phyloP scores from a whole-genome alignment of 805 yeast genomes.

The Lipomyces starkeyi region DNA sequence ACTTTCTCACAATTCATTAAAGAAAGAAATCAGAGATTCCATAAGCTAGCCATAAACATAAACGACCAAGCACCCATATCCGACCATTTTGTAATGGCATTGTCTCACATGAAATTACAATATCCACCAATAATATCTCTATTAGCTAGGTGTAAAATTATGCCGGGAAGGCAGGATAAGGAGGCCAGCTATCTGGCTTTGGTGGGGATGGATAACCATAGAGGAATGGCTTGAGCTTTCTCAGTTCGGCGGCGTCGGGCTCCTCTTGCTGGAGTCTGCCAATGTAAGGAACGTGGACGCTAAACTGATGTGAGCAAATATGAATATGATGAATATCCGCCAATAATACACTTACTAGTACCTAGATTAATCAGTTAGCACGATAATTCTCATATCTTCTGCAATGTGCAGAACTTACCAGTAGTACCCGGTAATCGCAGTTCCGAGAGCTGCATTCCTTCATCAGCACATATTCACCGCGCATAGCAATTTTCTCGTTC shows the following conservation, averaged over 20 bases:
- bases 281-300: constrained; percentile 27
- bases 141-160: background rate
- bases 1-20: background rate
- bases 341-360: constrained; percentile 18
- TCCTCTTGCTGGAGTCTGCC: background rate
- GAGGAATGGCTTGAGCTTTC: background rate
- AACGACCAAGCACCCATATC: background rate
- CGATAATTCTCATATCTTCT: background rate
- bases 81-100: background rate
- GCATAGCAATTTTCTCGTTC: background rate
- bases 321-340: background rate
- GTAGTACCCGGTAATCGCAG: constrained; percentile 15
- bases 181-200: background rate
- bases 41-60: background rate
- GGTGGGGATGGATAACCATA: background rate
- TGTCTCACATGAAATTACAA: background rate
- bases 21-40: background rate
- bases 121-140: background rate
- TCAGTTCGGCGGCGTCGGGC: background rate
- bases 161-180: constrained; percentile 1
- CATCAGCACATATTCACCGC: background rate
- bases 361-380: constrained; percentile 10
- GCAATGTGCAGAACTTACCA: constrained; percentile 17
- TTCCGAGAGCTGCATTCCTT: constrained; percentile 12
- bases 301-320: constrained; percentile 8